Base-by-base conservation (phyloP, 1,284 basidiomycete genomes). In the Trametes versicolor region DNA sequence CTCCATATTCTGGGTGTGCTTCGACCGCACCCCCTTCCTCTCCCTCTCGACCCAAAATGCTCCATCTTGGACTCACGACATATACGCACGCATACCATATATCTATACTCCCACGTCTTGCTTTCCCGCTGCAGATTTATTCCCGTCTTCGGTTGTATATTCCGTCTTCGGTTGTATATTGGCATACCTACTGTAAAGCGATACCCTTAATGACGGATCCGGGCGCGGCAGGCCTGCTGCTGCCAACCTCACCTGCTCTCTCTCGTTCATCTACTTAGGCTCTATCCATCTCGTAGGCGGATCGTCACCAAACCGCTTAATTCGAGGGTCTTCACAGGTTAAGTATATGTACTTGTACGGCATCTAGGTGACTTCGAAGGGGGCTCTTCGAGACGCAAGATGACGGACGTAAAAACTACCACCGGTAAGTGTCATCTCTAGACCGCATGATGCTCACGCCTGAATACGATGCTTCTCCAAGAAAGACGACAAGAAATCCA, bases 121-220 rank as follows among this genome's bases (percentile, higher is more conserved):
- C 34, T 54, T 23, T 55, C 34, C 48, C 52, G 52, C 32, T 48
- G 51, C 59, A 47, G 49, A 36, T 60, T 25, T n/a, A 7, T 23
- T 29, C 17, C 34, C 47, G n/a, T 2, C 7, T 27, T 23, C 37
- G 21, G 57, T 34, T 61, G 60, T 61, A 61, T 61, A 19, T 55
- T 49, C 34, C 47, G n/a, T 2, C 7, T 27, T 23, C 37, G 21
- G 57, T 34, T 61, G 60, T 61, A 61, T 61, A 19, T 55, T 49
- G 45, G 36, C 51, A 55, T 55, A 61, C 60, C 45, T 61, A 61
- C 45, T 49, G 52, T 61, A 61, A n/a, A 27, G 32, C 43, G 41
- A 61, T 61, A 61, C 60, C 60, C 52, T 5, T 61, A 61, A 61
- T 55, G n/a, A 36, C 23, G 15, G 23, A 43, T 43, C 12, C 53